Evolutionary conservation across 2,329 filamentous ascomycete genomes (phyloP).

Genomic region (Acrocalymma vagum): DNA sequence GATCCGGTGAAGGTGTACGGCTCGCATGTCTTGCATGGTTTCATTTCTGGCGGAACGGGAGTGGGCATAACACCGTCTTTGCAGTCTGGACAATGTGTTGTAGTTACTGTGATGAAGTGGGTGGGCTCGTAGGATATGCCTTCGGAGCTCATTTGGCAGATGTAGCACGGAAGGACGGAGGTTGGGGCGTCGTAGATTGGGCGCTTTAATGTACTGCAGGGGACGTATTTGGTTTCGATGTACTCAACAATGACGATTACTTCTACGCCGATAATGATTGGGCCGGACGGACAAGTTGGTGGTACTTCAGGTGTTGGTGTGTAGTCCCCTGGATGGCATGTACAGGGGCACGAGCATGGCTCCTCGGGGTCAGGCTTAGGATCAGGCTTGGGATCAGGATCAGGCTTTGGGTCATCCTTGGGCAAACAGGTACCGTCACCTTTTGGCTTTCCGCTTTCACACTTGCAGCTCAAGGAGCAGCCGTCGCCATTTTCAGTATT

Average conservation of each 20-base stretch:
- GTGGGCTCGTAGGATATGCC: conserved; percentile 18
- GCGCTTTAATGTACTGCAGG: conserved; percentile 15
- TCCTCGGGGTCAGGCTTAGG: too few species aligned
- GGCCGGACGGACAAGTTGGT: conserved; percentile 17
- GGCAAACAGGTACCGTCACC: conserved; percentile 21
- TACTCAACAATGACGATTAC: conserved; percentile 21
- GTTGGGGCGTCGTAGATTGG: conserved; percentile 23
- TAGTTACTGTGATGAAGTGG: conserved; percentile 20
- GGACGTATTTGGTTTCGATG: conserved; percentile 14
- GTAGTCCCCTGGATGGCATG: too few species aligned
- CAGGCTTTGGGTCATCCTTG: conserved; percentile 9
- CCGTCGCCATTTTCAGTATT: conserved; percentile 23
- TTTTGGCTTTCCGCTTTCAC: conserved; percentile 21
- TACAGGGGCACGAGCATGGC: too few species aligned
- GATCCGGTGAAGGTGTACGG: conserved; percentile 19
- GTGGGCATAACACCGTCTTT: conserved; percentile 2
- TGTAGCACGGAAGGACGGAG: conserved; percentile 23
- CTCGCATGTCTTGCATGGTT: conserved; percentile 19
- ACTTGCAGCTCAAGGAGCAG: conserved; percentile 26
- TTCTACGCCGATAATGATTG: conserved; percentile 24
- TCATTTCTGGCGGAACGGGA: conserved; percentile 15
- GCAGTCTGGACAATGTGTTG: conserved; percentile 12
- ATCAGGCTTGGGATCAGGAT: too few species aligned
- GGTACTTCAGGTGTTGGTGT: conserved; percentile 18
- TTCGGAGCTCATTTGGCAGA: conserved; percentile 18